These are phyloP conservation scores for Picochlorum sp. DNA, from an alignment of 139 green algal genomes.

Conservation along the genomic window DNA sequence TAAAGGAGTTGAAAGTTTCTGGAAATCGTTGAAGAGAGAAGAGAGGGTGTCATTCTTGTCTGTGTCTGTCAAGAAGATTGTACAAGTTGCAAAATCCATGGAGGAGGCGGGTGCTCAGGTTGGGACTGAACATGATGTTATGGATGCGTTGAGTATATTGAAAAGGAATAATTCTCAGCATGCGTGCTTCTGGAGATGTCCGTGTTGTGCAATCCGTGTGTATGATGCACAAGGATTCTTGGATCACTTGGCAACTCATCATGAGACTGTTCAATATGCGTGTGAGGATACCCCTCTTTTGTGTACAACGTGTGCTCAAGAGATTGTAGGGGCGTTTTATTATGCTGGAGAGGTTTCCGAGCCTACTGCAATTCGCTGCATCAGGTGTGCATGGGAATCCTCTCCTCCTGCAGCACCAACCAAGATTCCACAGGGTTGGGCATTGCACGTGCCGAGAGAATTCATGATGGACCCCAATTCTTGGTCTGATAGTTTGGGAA, in stretches of 20 bases:
- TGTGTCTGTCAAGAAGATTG: conserved; percentile 11
- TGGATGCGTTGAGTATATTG: conserved; percentile 17
- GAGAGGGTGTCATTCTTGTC: conserved; percentile 9
- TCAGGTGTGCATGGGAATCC: conserved; percentile 23
- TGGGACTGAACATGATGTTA: conserved; percentile 10
- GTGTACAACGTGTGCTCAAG: conserved; percentile 22
- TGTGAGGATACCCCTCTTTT: conserved; percentile 8
- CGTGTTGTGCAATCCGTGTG: conserved; percentile 20
- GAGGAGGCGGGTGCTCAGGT: conserved; percentile 9
- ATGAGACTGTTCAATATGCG: conserved; percentile 28
- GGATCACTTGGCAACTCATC: conserved; percentile 18
- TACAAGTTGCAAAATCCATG: conserved; percentile 16
- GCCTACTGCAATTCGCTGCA: conserved; percentile 20
- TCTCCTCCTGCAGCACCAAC: neutral
- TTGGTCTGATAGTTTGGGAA: conserved; percentile 7
- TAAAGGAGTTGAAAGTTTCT: conserved; percentile 17
- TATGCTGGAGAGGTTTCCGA: conserved; percentile 18
- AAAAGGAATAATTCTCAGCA: conserved; percentile 5
- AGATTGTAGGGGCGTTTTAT: conserved; percentile 26
- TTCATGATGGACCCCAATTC: conserved; percentile 3
- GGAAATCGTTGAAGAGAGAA: conserved; percentile 10
- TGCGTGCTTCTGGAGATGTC: conserved; percentile 27
- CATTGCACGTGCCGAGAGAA: conserved; percentile 20
- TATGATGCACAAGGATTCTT: conserved; percentile 10
- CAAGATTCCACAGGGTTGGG: conserved; percentile 11